Base-by-base conservation (phyloP, 2,329 filamentous ascomycete species). In the Pseudogymnoascus sp. region DNA sequence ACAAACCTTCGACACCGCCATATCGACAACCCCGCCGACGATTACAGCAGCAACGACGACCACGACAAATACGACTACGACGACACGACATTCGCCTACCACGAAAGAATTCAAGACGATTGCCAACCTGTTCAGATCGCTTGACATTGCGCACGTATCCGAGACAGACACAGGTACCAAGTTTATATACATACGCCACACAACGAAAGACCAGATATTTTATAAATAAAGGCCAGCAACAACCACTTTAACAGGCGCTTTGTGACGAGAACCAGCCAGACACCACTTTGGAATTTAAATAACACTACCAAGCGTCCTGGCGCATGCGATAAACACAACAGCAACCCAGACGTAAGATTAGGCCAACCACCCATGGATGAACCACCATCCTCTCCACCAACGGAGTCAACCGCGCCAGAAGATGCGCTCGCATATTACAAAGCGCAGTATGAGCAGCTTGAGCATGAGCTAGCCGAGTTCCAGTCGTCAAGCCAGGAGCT, bases 361-460 rank as follows among this genome's bases (percentile, higher is more conserved):
- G 48, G 48, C 48, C 29, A 35, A 35, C 48, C 29, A 55, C 10
- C 48, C 48, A 55, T 55, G 48, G 48, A 69, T 64, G 84, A 87
- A 71, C 79, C 80, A 68, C 84, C 84, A 5, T 87, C 85, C 5
- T 87, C 85, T 58, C 85, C 85, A 61, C 84, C 83, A 9, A 77
- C 77, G 71, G 81, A 80, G 70, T 75, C 78, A 60, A 75, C 83
- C 61, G 81, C 74, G 61, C 74, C 82, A 59, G 87, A 92, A 72
- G 90, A 94, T 72, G 89, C 92, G 65, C 81, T 99, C 60, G 83
- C 88, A 63, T 97, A 94, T 84, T 99, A 97, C 84, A 99, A 99
- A 80, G 78, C 86, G 61, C 93, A 97, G 75, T 97, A 97, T 78
- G 92, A 95, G 77, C 86, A 91, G 73, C 83, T 99, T 38, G 94